Conservation (phyloP, 78 protist genomes). For the Trichosphaerium sp. region DNA sequence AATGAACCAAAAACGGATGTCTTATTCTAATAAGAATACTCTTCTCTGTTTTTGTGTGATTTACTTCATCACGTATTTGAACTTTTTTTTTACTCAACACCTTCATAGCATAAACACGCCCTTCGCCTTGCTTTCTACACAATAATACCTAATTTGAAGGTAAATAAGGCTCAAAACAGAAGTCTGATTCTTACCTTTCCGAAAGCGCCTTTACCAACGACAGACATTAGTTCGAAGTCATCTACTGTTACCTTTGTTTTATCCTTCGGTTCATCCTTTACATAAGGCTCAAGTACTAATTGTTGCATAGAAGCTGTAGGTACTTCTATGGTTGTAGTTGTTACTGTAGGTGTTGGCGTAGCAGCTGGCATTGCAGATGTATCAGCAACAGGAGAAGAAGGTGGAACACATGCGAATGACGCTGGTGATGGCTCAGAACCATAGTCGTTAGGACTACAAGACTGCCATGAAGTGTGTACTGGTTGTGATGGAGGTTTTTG, state of each 20-base stretch:
- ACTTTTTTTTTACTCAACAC: constrained; percentile 67
- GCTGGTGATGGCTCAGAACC: no score
- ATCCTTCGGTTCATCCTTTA: no score
- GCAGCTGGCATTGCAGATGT: not conserved
- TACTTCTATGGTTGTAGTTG: not conserved
- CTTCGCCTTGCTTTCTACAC: constrained; percentile 12
- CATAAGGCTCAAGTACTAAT: no score
- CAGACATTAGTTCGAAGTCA: constrained; percentile 69
- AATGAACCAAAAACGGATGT: constrained; percentile 77
- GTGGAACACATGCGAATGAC: no score
- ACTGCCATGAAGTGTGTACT: no score
- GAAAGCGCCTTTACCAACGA: constrained; percentile 80
- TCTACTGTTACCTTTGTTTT: constrained; percentile 44
- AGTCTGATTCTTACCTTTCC: constrained; percentile 74
- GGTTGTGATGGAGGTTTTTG: no score
- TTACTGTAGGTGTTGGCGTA: not conserved
- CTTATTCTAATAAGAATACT: constrained; percentile 15
- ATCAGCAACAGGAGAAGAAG: no score
- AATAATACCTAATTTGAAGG: no score
- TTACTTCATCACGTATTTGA: constrained; percentile 59
- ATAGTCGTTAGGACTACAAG: no score
- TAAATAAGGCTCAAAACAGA: no score
- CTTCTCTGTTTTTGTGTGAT: constrained; percentile 59
- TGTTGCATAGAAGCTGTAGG: constrained; percentile 4
- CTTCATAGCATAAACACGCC: constrained; percentile 53